Base-by-base conservation (phyloP, 495 filamentous ascomycete genomes). In the Xylaria longipes region DNA sequence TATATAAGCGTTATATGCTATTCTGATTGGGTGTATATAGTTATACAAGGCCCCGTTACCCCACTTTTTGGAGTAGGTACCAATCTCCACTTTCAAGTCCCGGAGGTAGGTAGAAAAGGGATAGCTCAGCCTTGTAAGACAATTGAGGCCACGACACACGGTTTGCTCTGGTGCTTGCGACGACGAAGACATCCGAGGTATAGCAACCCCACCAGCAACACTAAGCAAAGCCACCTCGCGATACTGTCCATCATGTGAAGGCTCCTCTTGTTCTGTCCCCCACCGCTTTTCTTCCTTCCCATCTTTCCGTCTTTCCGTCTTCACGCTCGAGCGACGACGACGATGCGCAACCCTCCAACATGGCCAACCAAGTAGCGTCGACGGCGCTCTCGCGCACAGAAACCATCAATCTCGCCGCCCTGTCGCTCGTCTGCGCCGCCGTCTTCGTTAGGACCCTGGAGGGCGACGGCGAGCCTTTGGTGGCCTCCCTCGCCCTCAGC, bases 401-500 rank as follows among this genome's bases (percentile, higher is more conserved):
- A 84, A 86, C 87, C 39, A 87, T 91, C 80, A 88, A 86, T 77
- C 90, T 98, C 60, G 77, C 91, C 67, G 77, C 89, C 11, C 85
- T 98, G 46, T 87, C 88, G 61, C 86, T 88, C 69, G 89, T 89
- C 50, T 95, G 91, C 79, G 76, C 92, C 70, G 90, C 87, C 71
- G 84, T 98, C 71, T 86, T 98, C 65, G 85, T 88, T 68, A 94
- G 95, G 82, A 94, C 94, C 57, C 92, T 97, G 79, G 82, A 85
- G 57, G 83, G 81, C 70, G 94, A 98, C 78, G 95, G 94, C 75
- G 94, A 93, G 74, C 97, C 97, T 20, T 85, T 99, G 68, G 85
- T 97, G 71, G 94, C 94, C 9, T 97, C 94, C 17, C 83, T 97
- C 48, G 94, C 94, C 7, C 90, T 98, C 73, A 92, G 92, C 76